Evolutionary conservation across 352 stramenopile genomes (phyloP).

Genomic region (Phytophthora pseudosyringae): DNA sequence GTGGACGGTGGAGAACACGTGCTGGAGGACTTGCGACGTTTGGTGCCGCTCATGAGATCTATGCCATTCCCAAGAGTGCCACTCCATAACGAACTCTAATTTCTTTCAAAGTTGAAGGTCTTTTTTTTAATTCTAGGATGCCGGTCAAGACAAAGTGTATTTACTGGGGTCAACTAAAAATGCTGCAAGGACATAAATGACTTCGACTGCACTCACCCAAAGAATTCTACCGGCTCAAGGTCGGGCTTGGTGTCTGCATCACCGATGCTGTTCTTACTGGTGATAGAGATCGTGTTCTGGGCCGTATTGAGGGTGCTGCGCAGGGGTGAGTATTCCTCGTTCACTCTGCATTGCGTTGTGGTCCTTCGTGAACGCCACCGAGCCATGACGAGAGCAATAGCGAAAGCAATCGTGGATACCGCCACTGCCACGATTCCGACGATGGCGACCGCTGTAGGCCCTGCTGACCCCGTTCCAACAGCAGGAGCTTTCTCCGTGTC

Average conservation of each 20-base stretch:
- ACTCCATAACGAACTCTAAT: background rate
- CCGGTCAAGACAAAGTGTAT: background rate
- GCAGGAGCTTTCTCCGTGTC: background rate
- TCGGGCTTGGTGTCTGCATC: background rate
- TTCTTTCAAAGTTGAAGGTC: no score
- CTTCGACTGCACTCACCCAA: conserved; percentile 5
- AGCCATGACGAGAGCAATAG: background rate
- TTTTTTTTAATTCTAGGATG: no score
- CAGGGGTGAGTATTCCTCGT: conserved; percentile 13
- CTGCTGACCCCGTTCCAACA: conserved; percentile 3
- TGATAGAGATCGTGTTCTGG: conserved; percentile 21
- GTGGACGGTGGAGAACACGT: background rate
- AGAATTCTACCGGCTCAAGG: conserved; percentile 21
- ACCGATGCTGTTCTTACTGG: conserved; percentile 16
- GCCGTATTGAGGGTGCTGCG: conserved; percentile 18
- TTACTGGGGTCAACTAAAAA: background rate
- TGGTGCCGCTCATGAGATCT: conserved; percentile 2
- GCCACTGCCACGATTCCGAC: conserved; percentile 13
- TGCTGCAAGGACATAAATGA: background rate
- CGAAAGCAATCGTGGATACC: conserved; percentile 9
- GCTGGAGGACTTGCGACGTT: conserved; percentile 10
- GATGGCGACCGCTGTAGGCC: background rate
- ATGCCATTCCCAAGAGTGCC: background rate
- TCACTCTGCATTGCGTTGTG: background rate
- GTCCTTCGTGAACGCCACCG: conserved; percentile 3